Evolutionary conservation across 2,329 filamentous ascomycete species (phyloP), one percentile per base, ranked within the genome.

Genomic region (Aspergillus cejpii): DNA sequence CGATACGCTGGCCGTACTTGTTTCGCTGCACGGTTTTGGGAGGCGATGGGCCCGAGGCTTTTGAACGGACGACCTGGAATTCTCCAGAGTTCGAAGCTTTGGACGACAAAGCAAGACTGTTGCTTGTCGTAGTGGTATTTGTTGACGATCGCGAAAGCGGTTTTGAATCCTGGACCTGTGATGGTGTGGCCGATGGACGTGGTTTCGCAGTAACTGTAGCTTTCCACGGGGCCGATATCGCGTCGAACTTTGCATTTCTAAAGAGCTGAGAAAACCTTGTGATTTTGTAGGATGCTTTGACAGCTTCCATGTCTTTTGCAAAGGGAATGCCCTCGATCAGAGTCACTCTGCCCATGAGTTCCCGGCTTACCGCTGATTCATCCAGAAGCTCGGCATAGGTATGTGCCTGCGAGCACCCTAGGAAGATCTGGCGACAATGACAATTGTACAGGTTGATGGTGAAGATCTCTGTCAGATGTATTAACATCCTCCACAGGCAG

Each of bases 391-490:
- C 67, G 19, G 73, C 72, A 58, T 79, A 81, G 17, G 74, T 70
- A 44, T 73, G 73, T 61, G 78, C 75, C 47, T 77, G 74, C 11
- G 75, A 76, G 59, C 78, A 80, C 6, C 78, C 80, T 27, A 83
- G 68, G 39, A 81, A 66, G 41, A 83, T 73, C 44, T 80, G 77
- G 42, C 76, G 77, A 56, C 79, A 83, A 53, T 80, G 78, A 50
- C 72, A 75, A 53, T 81, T 75, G 60, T 75, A 69, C 40, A 79
- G 64, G 59, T 75, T 72, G 38, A 78, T 60, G 53, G 76, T 75
- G 61, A 82, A 75, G 20, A 67, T 66, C 51, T 77, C 77, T 79
- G 50, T 19, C 42, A 29, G 27, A 41, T 44, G 39, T 37, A 17
- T 66, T 52, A 68, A 61, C 52, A 43, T 37, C 17, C 51, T 14